Base-by-base conservation (phyloP, 441 rosid genomes). In the Biscutella laevigata region DNA sequence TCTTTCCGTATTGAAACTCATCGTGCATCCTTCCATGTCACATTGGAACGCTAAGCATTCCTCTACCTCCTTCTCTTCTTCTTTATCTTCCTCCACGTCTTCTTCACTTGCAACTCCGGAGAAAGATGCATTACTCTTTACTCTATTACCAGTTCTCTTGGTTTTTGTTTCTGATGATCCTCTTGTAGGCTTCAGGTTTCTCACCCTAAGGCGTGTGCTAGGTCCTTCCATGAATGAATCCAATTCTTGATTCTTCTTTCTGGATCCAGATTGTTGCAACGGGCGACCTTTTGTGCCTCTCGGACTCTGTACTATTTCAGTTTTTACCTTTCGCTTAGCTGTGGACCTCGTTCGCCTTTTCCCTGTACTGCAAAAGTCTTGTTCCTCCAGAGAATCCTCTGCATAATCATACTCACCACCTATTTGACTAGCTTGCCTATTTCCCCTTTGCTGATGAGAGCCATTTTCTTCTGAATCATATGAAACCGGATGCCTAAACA, bases 1-100 rank as follows among this genome's bases (percentile, higher is more conserved):
- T 60, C 80, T 94, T 67, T 73, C 86, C 4, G 87, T 42, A 42
- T 67, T 60, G 45, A 94, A 94, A 63, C 88, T 74, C 99, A 94
- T 94, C 24, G 69, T 69, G 77, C 99, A 94, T 8, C 97, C 99
- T 24, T 94, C 99, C 38, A 94, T 65, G 60, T 94, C 92, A 69
- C 99, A 94, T 63, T 64, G 74, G 68, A 74, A 76, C 4, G 33
- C 57, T 1, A 44, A 9, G 11, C 66, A 12, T 41, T 77, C 95
- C 42, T 66, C 74, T 30, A 36, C 39, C 8, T 61, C 72, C 49
- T 68, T 77, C 19, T 40, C 35, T 22, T 75, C 92, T 51, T 65
- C 83, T 51, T 69, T 78, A 4, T 40, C 30, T 33, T 82, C 84
- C 4, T 66, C 74, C 41, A 63, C 72, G 7, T 35, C 28, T 65